phyloP scores from a whole-genome alignment of 2,329 filamentous ascomycete species.

The Diaporthe batatas region DNA sequence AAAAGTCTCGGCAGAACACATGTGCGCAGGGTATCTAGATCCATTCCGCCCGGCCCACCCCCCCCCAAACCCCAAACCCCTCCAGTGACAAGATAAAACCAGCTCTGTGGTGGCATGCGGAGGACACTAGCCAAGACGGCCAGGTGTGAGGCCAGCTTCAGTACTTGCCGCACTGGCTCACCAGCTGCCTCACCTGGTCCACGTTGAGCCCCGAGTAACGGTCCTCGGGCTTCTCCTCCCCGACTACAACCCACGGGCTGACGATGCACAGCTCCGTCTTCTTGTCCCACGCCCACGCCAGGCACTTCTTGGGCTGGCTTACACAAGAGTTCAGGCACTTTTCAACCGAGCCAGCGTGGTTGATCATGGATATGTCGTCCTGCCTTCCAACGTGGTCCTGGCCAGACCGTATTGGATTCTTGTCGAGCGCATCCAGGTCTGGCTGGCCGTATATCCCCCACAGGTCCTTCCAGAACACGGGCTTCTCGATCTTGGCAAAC shows the following conservation, averaged over 20 bases:
- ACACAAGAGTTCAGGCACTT: slow-evolving; percentile 60
- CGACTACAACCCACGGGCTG: slow-evolving; percentile 65
- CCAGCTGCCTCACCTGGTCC: slow-evolving; percentile 41
- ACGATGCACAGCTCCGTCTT: slow-evolving; percentile 56
- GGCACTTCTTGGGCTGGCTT: slow-evolving; percentile 54
- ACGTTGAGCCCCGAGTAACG: slow-evolving; percentile 56
- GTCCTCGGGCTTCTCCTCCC: slow-evolving; percentile 50
- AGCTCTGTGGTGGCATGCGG: background rate
- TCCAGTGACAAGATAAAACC: background rate
- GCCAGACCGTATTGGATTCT: slow-evolving; percentile 53
- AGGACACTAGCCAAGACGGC: background rate
- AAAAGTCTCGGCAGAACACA: background rate
- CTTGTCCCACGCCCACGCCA: slow-evolving; percentile 66
- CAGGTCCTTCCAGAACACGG: slow-evolving; percentile 64
- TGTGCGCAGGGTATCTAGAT: slow-evolving; percentile 32
- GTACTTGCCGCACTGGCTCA: slow-evolving; percentile 40
- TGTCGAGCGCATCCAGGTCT: slow-evolving; percentile 54
- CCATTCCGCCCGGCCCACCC: background rate
- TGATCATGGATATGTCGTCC: slow-evolving; percentile 58
- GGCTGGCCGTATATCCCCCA: slow-evolving; percentile 62
- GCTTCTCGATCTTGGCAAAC: slow-evolving; percentile 55
- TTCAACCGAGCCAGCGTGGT: slow-evolving; percentile 54
- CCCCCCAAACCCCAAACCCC: slow-evolving; percentile 12
- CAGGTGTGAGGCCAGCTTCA: background rate
- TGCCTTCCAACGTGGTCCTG: slow-evolving; percentile 66